Percentiles rank a stretch among this genome's conserved stretches.
Conservation (phyloP, 192 early-diverging fungal genomes). For the Linnemannia elongata region DNA sequence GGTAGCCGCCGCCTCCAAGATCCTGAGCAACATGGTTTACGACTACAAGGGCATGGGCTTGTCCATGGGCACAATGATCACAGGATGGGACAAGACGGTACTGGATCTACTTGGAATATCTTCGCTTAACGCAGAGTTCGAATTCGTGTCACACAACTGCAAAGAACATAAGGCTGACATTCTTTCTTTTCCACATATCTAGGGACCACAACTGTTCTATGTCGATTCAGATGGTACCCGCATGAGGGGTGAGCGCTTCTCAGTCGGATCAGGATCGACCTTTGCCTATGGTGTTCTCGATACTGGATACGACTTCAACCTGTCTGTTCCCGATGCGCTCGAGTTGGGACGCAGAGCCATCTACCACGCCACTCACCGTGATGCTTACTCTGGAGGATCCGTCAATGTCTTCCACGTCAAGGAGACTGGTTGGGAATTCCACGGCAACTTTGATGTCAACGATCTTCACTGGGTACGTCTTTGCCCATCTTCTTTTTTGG, state of each 20-base stretch:
- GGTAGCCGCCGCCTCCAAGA: conserved; percentile 97
- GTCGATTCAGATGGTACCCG: conserved; percentile 97
- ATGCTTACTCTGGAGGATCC: conserved; percentile 91
- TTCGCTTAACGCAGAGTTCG: not conserved
- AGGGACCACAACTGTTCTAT: conserved; percentile 95
- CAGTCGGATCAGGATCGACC: conserved; percentile 98
- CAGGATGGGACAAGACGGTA: conserved; percentile 97
- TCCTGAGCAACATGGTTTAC: conserved; percentile 97
- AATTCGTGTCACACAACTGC: not conserved
- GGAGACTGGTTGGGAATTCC: conserved; percentile 89
- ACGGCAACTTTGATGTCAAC: conserved; percentile 86
- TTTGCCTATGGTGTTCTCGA: conserved; percentile 99
- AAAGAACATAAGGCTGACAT: not conserved
- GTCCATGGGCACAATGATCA: conserved; percentile 99
- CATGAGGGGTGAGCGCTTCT: conserved; percentile 90
- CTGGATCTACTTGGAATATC: conserved; percentile 8
- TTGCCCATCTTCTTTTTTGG: not conserved
- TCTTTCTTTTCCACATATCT: not conserved
- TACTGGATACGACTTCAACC: conserved; percentile 84
- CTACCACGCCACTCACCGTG: conserved; percentile 96
- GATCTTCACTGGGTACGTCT: conserved; percentile 81
- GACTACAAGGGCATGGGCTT: conserved; percentile 99
- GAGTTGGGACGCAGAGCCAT: conserved; percentile 93
- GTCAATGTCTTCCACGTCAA: conserved; percentile 94
- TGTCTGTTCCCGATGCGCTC: conserved; percentile 87